These are phyloP conservation scores for Paraphoma chrysanthemicola DNA, from an alignment of 2,329 filamentous ascomycete genomes.

Conservation along the genomic window DNA sequence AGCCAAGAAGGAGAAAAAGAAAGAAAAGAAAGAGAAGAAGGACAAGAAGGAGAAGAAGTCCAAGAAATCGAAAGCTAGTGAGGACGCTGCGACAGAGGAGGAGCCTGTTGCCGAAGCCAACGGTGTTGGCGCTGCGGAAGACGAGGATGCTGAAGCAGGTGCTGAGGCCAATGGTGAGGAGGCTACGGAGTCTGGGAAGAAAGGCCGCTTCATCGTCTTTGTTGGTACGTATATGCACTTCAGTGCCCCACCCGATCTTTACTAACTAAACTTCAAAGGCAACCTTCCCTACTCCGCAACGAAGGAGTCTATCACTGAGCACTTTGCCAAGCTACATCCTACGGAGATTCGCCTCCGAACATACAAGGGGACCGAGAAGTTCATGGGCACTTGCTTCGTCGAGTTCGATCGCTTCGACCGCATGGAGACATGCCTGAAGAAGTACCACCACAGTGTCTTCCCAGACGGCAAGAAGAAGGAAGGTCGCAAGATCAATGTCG, in stretches of 20 bases:
- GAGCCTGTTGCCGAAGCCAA: slow-evolving; percentile 22
- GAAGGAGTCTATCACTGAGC: slow-evolving; percentile 69
- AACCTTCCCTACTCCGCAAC: slow-evolving; percentile 90
- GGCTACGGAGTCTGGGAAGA: slow-evolving; percentile 41
- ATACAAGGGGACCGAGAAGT: slow-evolving; percentile 46
- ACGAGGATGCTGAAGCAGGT: slow-evolving; percentile 22
- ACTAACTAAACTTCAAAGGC: slow-evolving; percentile 56
- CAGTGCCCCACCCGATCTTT: background rate
- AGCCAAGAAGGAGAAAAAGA: slow-evolving; percentile 36
- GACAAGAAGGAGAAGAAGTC: slow-evolving; percentile 17
- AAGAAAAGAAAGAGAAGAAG: slow-evolving; percentile 37
- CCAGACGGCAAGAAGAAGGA: slow-evolving; percentile 62
- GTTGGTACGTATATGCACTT: slow-evolving; percentile 60
- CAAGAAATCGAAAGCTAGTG: slow-evolving; percentile 21
- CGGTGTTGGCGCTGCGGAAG: slow-evolving; percentile 17
- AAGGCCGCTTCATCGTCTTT: slow-evolving; percentile 76
- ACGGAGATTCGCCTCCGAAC: slow-evolving; percentile 65
- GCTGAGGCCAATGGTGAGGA: slow-evolving; percentile 23
- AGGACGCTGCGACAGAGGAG: slow-evolving; percentile 17
- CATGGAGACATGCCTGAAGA: slow-evolving; percentile 91
- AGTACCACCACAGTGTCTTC: slow-evolving; percentile 87
- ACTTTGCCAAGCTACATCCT: slow-evolving; percentile 80
- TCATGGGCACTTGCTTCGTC: slow-evolving; percentile 63
- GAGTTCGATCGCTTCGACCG: slow-evolving; percentile 87
- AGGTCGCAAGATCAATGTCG: slow-evolving; percentile 85